Evolutionary conservation across 1,139 yeast species (phyloP).

Genomic region (Candida sanyaensis): DNA sequence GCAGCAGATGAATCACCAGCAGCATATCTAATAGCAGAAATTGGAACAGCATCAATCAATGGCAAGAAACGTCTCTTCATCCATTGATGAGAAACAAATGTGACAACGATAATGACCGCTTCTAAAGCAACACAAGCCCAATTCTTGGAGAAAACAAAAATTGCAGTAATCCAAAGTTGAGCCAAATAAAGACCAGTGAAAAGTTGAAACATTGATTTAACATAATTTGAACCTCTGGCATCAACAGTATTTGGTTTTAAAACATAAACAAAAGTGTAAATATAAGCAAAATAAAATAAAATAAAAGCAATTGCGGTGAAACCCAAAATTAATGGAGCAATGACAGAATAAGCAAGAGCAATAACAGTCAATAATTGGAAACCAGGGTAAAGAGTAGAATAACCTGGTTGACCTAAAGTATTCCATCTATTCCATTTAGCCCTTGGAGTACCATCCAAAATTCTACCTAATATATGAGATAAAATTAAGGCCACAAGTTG

Average conservation of each 20-base stretch:
- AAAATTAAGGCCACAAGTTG: slow-evolving; percentile 48
- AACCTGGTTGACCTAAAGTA: slow-evolving; percentile 45
- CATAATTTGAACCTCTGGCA: slow-evolving; percentile 66
- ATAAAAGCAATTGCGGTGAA: slow-evolving; percentile 47
- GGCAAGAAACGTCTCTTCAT: slow-evolving; percentile 61
- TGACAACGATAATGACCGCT: slow-evolving; percentile 50
- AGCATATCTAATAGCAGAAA: slow-evolving; percentile 66
- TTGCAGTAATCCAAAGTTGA: slow-evolving; percentile 63
- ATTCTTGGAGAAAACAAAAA: slow-evolving; percentile 68
- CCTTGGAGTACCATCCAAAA: slow-evolving; percentile 49
- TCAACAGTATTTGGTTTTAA: slow-evolving; percentile 54
- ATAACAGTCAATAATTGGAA: slow-evolving; percentile 42
- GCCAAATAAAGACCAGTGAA: slow-evolving; percentile 68
- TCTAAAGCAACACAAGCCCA: slow-evolving; percentile 76
- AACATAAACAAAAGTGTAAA: slow-evolving; percentile 58
- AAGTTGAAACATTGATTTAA: slow-evolving; percentile 64
- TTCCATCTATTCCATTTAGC: slow-evolving; percentile 48
- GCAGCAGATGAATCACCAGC: slow-evolving; percentile 52
- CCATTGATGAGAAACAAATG: slow-evolving; percentile 57
- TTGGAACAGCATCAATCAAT: slow-evolving; percentile 67
- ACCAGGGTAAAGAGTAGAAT: slow-evolving; percentile 42
- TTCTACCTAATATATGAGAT: slow-evolving; percentile 46
- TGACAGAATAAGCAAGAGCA: slow-evolving; percentile 41
- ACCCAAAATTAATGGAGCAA: slow-evolving; percentile 49
- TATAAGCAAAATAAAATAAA: slow-evolving; percentile 60